Base-by-base conservation (phyloP, 257 asterid genomes). In the Henckelia pumila region DNA sequence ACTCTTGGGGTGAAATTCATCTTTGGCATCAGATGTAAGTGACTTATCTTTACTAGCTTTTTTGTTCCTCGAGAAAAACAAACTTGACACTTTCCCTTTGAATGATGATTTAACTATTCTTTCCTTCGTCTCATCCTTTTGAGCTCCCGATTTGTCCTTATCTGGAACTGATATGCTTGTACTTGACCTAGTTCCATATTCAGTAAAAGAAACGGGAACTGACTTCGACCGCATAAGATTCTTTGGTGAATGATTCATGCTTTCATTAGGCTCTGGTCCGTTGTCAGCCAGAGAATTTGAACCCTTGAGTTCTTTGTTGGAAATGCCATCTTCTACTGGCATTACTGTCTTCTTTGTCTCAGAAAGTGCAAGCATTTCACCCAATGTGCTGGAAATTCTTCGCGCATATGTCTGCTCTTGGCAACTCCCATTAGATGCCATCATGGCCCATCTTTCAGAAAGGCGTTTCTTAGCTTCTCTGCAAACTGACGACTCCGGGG, bases 291-390 rank as follows among this genome's bases (percentile, higher is more conserved):
- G 60, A 67, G 78, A 69, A 60, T 49, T 81, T 62, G 83, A 75
- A 40, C 53, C 70, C 71, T 67, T 75, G 5, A 74, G n/a, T 68
- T 81, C 91, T 72, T 82, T 82, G 66, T 53, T 73, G 28, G 66
- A 69, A 72, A 57, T 67, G 40, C 70, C 64, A 62, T 71, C 83
- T 77, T 79, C 87, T 74, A 64, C 78, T 25, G 65, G 70, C 68
- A 61, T 40, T 25, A 68, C 64, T 29, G 82, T 63, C 65, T 79
- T 85, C 78, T 87, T 95, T 37, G 81, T 69, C 68, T 91, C 98
- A 16, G 97, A 95, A 72, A 95, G 97, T 35, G 99, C 92, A 70
- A 95, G 98, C 99, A 95, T 91, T 68, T 89, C 99, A 29, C 98
- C 99, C 81, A 95, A 82, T 26, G 99, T 91, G 71, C 88, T 95